phyloP scores from a whole-genome alignment of 73 alveolate genomes.

The Breviolum minutum region DNA sequence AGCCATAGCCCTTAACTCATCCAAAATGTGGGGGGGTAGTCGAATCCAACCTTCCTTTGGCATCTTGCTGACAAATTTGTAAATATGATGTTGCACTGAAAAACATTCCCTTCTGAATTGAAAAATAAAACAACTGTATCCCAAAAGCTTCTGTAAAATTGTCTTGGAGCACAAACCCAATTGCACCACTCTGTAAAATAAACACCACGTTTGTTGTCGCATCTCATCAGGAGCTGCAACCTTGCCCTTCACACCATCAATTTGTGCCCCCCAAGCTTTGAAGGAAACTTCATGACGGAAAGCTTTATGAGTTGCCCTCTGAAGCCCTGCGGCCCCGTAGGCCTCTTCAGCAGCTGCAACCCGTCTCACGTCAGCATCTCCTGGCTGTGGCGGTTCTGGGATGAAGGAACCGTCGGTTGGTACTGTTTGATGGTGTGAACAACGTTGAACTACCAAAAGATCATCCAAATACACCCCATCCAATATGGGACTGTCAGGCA shows the following conservation, averaged over 20 bases:
- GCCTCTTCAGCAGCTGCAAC: neutral
- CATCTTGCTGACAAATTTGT: neutral
- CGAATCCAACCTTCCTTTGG: neutral
- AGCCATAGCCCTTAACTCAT: neutral
- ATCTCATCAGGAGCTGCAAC: neutral
- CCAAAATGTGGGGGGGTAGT: neutral
- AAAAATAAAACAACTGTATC: neutral
- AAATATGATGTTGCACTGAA: constrained; percentile 1
- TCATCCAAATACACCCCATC: constrained; percentile 47
- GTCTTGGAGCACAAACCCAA: neutral
- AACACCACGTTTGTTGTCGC: neutral
- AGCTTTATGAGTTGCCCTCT: neutral
- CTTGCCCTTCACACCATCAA: constrained; percentile 19
- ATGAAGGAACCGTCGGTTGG: neutral
- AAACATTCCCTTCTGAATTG: neutral
- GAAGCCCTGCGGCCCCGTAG: neutral
- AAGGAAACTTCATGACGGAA: neutral
- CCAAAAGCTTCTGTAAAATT: neutral
- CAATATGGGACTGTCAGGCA: neutral
- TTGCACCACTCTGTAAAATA: neutral
- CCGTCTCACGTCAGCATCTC: neutral
- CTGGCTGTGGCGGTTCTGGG: neutral
- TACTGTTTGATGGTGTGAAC: too few relatives aligned
- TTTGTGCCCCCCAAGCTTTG: constrained; percentile 57
- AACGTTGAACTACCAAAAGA: neutral